phyloP scores from a whole-genome alignment of 345 rosid genomes.

The Populus alba region DNA sequence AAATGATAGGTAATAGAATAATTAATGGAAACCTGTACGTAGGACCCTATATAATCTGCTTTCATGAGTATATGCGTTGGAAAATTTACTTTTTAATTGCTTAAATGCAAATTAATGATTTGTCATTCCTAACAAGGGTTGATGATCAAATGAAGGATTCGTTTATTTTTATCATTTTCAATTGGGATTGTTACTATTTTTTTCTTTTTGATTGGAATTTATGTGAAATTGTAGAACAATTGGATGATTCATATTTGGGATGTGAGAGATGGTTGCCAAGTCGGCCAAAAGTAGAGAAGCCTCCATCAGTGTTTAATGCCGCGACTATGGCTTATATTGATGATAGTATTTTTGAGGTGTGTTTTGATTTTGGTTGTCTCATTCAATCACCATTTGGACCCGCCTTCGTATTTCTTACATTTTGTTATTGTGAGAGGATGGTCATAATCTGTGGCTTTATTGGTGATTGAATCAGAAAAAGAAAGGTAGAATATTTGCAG shows the following conservation, averaged over 20 bases:
- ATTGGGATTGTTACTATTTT: not conserved
- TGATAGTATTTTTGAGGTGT: slow-evolving; percentile 80
- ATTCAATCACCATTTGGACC: not conserved
- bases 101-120: not conserved
- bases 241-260: slow-evolving; percentile 50
- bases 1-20: not conserved
- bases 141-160: not conserved
- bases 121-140: not conserved
- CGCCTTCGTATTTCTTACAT: not conserved
- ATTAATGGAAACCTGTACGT: not conserved
- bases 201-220: not conserved
- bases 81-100: not conserved
- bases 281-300: slow-evolving; percentile 67
- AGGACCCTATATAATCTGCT: not conserved
- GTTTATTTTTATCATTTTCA: too few relatives aligned
- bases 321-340: slow-evolving; percentile 48
- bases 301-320: slow-evolving; percentile 52
- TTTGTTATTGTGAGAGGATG: not conserved
- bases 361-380: not conserved
- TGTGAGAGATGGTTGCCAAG: slow-evolving; percentile 58
- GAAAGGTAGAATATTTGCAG: not conserved
- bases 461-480: not conserved
- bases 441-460: not conserved
- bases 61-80: not conserved
- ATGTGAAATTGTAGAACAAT: slow-evolving; percentile 19